Evolutionary conservation across 345 rosid genomes (phyloP).

Genomic region (Corchorus capsularis): DNA sequence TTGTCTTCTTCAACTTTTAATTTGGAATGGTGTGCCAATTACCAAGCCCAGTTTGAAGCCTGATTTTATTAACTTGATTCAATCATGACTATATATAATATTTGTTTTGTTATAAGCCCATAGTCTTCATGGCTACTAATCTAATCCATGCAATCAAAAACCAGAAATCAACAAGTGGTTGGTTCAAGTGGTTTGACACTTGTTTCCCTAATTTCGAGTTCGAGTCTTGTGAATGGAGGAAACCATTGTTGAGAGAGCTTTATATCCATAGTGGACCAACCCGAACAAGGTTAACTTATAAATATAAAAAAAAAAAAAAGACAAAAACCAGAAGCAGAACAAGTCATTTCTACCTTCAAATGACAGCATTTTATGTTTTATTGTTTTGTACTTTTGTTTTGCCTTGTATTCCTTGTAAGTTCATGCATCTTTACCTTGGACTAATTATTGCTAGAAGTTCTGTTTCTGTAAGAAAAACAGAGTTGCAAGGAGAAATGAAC

Average conservation of each 20-base stretch:
- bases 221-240: too few relatives aligned
- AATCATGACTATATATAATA: too few relatives aligned
- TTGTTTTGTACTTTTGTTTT: not conserved
- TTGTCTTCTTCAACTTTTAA: too few relatives aligned
- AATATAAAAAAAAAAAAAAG: too few relatives aligned
- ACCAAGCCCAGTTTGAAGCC: not conserved
- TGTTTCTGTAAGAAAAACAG: not conserved
- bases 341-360: not conserved
- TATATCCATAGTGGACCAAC: too few relatives aligned
- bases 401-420: slow-evolving; percentile 1
- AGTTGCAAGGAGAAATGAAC: not conserved
- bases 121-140: not conserved
- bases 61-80: not conserved
- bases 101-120: not conserved
- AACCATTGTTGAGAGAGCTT: too few relatives aligned
- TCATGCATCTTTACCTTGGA: not conserved
- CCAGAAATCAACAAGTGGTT: not conserved
- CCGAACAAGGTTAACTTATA: too few relatives aligned
- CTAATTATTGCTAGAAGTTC: too few relatives aligned
- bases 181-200: too few relatives aligned
- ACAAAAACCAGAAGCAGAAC: not conserved
- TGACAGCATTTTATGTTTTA: not conserved
- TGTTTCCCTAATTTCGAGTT: too few relatives aligned
- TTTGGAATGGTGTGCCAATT: too few relatives aligned
- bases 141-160: not conserved